Evolutionary conservation across 441 rosid genomes (phyloP).

Genomic region (Capsella rubella): DNA sequence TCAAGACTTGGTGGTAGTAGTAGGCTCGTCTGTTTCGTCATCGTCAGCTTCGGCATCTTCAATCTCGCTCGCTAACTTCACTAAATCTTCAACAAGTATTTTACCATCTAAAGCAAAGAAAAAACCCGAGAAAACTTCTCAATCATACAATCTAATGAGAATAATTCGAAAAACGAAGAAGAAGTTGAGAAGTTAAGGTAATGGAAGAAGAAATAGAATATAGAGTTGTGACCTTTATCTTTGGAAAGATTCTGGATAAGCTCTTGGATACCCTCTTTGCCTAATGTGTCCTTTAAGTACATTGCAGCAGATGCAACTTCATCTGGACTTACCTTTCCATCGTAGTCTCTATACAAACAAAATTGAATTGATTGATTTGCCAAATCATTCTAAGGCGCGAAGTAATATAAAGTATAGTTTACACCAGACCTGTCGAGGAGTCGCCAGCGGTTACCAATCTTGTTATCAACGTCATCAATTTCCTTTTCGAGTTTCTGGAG

Average conservation of each 20-base stretch:
- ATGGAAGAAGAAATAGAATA: not conserved
- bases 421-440: conserved; percentile 81
- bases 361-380: not conserved
- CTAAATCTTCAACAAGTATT: conserved; percentile 67
- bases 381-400: not conserved
- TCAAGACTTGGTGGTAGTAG: conserved; percentile 38
- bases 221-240: conserved; percentile 65
- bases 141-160: not conserved
- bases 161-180: not conserved
- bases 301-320: conserved; percentile 88
- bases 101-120: conserved; percentile 54
- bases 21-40: conserved; percentile 39
- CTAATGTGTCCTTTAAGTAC: conserved; percentile 80
- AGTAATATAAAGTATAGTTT: not conserved
- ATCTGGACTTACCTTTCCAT: conserved; percentile 91
- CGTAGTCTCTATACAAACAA: conserved; percentile 68
- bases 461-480: conserved; percentile 89
- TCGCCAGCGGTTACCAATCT: conserved; percentile 92
- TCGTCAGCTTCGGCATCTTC: conserved; percentile 56
- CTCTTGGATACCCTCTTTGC: conserved; percentile 86
- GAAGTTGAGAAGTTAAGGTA: not conserved
- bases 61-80: conserved; percentile 60
- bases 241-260: conserved; percentile 83
- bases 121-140: not conserved
- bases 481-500: conserved; percentile 93